These are phyloP conservation scores for Neurospora sublineolata DNA, from an alignment of 495 filamentous ascomycete genomes.

Conservation along the genomic window DNA sequence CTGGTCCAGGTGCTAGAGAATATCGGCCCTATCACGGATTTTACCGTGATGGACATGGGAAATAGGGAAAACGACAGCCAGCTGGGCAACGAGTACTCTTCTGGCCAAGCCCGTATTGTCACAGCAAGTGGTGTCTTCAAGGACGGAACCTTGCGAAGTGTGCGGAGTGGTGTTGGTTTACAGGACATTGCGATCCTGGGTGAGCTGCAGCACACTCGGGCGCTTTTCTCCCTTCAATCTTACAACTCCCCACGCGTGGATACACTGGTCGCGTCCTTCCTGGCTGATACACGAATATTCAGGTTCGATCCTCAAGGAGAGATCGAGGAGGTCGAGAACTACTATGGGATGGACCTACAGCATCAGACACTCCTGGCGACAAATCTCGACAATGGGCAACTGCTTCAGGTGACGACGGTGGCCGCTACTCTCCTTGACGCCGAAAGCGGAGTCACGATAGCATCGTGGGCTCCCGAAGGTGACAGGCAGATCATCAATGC, in stretches of 20 bases:
- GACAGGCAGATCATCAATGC: slow-evolving; percentile 61
- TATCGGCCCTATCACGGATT: slow-evolving; percentile 85
- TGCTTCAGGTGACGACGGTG: slow-evolving; percentile 69
- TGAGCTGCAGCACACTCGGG: slow-evolving; percentile 64
- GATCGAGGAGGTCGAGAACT: slow-evolving; percentile 72
- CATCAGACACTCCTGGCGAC: slow-evolving; percentile 62
- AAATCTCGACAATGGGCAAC: slow-evolving; percentile 47
- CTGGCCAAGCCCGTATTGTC: slow-evolving; percentile 88
- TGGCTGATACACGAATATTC: slow-evolving; percentile 77
- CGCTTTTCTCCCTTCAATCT: slow-evolving; percentile 48
- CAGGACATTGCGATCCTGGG: slow-evolving; percentile 77
- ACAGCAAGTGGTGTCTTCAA: slow-evolving; percentile 80
- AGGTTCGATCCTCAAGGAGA: slow-evolving; percentile 62
- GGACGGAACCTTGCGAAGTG: slow-evolving; percentile 75
- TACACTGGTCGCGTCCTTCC: slow-evolving; percentile 66
- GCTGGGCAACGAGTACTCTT: slow-evolving; percentile 76
- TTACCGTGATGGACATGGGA: slow-evolving; percentile 90
- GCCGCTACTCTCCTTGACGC: slow-evolving; percentile 51
- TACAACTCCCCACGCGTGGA: slow-evolving; percentile 40
- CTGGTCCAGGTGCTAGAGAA: slow-evolving; percentile 71
- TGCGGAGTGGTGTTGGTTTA: slow-evolving; percentile 87
- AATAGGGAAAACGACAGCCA: slow-evolving; percentile 61
- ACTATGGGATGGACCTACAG: slow-evolving; percentile 54
- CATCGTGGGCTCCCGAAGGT: slow-evolving; percentile 53
- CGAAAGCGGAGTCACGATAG: slow-evolving; percentile 55